phyloP scores from a whole-genome alignment of 2,329 filamentous ascomycete genomes.

The Epichloe hybrida region DNA sequence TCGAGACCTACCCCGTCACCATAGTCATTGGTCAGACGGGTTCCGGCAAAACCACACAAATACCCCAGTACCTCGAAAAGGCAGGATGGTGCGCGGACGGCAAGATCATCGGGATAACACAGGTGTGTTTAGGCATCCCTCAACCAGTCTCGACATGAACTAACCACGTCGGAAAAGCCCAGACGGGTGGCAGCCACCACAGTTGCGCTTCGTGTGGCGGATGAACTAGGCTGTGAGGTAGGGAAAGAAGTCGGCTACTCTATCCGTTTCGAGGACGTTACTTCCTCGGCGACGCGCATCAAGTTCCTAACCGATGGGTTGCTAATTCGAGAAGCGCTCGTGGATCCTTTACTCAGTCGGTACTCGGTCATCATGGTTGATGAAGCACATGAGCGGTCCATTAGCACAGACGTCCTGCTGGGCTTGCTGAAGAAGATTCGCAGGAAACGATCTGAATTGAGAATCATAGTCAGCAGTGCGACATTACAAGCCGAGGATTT shows the following conservation, averaged over 20 bases:
- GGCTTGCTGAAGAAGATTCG: constrained; percentile 85
- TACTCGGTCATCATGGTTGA: constrained; percentile 98
- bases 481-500: constrained; percentile 86
- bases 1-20: constrained; percentile 73
- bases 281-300: constrained; percentile 71
- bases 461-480: constrained; percentile 85
- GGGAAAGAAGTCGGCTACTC: constrained; percentile 90
- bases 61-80: constrained; percentile 79
- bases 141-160: not conserved
- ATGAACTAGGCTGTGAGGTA: constrained; percentile 73
- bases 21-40: constrained; percentile 91
- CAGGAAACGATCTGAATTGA: constrained; percentile 64
- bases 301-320: constrained; percentile 94
- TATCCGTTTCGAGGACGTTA: constrained; percentile 84
- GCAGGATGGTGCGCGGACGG: constrained; percentile 81
- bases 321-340: constrained; percentile 78
- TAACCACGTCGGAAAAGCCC: constrained; percentile 39
- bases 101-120: constrained; percentile 76
- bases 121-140: constrained; percentile 43
- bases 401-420: constrained; percentile 83
- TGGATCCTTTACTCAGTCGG: constrained; percentile 78
- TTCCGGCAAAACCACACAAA: constrained; percentile 89
- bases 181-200: constrained; percentile 83
- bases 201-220: constrained; percentile 75
- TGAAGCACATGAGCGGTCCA: constrained; percentile 85